Conservation (phyloP, 2,329 filamentous ascomycete genomes). For the Tolypocladium album region DNA sequence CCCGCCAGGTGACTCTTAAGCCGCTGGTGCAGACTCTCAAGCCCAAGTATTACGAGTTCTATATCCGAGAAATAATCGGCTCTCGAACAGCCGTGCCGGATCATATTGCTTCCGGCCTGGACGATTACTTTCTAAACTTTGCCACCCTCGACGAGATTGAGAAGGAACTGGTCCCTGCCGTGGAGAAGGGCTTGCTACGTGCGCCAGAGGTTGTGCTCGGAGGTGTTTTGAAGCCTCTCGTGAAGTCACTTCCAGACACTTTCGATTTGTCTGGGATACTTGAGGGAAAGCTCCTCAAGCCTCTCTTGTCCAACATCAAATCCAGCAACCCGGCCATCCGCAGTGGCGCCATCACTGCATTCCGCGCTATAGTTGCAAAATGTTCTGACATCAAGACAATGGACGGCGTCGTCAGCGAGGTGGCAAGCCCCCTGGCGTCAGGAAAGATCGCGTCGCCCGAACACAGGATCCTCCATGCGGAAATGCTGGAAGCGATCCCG, state of each 20-base stretch:
- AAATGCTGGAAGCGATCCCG: conserved; percentile 61
- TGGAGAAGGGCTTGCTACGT: conserved; percentile 83
- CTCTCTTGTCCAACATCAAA: conserved; percentile 80
- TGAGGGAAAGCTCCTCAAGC: conserved; percentile 65
- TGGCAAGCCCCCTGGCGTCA: conserved; percentile 67
- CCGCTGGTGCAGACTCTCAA: conserved; percentile 53
- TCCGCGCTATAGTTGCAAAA: conserved; percentile 55
- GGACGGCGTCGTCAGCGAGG: conserved; percentile 63
- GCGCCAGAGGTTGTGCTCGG: conserved; percentile 83
- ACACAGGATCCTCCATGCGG: conserved; percentile 71
- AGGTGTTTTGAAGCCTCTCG: conserved; percentile 64
- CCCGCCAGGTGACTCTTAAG: conserved; percentile 55
- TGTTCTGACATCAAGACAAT: conserved; percentile 48
- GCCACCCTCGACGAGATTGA: conserved; percentile 63
- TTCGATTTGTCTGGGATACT: conserved; percentile 73
- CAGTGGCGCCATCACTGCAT: conserved; percentile 63
- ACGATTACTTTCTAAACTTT: conserved; percentile 75
- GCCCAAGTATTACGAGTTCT: conserved; percentile 68
- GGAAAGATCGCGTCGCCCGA: conserved; percentile 79
- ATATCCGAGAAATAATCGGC: conserved; percentile 72
- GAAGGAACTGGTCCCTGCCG: conserved; percentile 63
- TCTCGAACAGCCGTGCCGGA: conserved; percentile 61
- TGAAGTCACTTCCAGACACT: conserved; percentile 54
- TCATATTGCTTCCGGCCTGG: conserved; percentile 62
- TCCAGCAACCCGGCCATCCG: conserved; percentile 76